Percentiles rank a stretch among this genome's conserved stretches.
Conservation (phyloP, 768 basidiomycete genomes). For the Russula compacta region DNA sequence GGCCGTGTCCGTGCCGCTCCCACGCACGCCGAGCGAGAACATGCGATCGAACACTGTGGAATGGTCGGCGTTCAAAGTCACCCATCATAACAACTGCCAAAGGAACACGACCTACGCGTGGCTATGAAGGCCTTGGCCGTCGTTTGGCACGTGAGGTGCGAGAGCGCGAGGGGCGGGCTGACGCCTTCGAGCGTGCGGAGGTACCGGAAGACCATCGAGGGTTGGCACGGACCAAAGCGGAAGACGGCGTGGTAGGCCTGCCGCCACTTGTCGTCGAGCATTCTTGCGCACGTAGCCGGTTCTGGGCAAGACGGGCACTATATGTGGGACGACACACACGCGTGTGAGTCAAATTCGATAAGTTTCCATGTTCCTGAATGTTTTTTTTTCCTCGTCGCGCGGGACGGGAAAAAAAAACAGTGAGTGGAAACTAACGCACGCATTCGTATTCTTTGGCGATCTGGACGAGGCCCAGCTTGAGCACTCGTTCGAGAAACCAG, state of each 20-base stretch:
- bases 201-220: constrained; percentile 89
- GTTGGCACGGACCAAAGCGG: constrained; percentile 83
- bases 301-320: constrained; percentile 85
- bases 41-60: constrained; percentile 73
- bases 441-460: constrained; percentile 95
- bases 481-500: constrained; percentile 91
- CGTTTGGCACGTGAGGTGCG: constrained; percentile 80
- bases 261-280: constrained; percentile 89
- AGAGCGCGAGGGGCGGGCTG: constrained; percentile 78
- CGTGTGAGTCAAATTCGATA: background rate
- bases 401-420: background rate
- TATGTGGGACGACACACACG: background rate
- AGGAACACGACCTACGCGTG: constrained; percentile 45
- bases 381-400: background rate
- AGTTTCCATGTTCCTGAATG: background rate
- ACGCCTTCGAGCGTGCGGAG: constrained; percentile 84
- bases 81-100: too few relatives aligned
- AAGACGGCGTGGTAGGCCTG: constrained; percentile 83
- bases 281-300: constrained; percentile 61
- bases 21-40: constrained; percentile 81
- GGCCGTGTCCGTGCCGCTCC: constrained; percentile 59
- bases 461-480: constrained; percentile 81
- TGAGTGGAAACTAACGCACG: constrained; percentile 35
- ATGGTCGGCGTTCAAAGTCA: background rate
- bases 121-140: constrained; percentile 86